Conservation (phyloP, 805 yeast species). For the Candida broadrunensis region DNA sequence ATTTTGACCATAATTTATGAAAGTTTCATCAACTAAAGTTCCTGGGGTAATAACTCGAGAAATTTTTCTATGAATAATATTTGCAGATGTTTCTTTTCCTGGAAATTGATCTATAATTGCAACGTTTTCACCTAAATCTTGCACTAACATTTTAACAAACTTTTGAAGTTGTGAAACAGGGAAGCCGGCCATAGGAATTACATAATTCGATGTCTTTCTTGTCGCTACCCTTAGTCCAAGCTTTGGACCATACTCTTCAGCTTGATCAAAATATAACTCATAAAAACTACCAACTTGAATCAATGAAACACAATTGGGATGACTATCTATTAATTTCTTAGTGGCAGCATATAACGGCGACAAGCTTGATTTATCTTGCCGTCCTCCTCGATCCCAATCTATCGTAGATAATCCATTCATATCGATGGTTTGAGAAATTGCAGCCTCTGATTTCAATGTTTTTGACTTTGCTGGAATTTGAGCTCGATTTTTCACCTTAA, state of each 20-base stretch:
- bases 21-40: slow-evolving; percentile 82
- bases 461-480: neutral
- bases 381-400: slow-evolving; percentile 42
- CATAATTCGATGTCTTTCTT: slow-evolving; percentile 39
- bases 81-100: slow-evolving; percentile 16
- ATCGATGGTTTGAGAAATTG: neutral
- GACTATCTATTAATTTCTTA: slow-evolving; percentile 27
- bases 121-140: slow-evolving; percentile 66
- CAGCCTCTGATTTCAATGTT: neutral
- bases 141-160: slow-evolving; percentile 71
- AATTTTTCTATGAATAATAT: slow-evolving; percentile 60
- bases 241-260: slow-evolving; percentile 65
- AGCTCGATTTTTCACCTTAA: too few species aligned
- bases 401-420: neutral
- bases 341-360: slow-evolving; percentile 35
- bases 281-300: slow-evolving; percentile 87
- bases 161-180: slow-evolving; percentile 71
- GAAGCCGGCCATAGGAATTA: slow-evolving; percentile 86
- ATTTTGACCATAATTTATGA: slow-evolving; percentile 68
- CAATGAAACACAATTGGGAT: slow-evolving; percentile 38
- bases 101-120: slow-evolving; percentile 75
- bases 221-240: slow-evolving; percentile 71
- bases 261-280: slow-evolving; percentile 88
- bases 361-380: slow-evolving; percentile 24
- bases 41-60: slow-evolving; percentile 89